phyloP scores from a whole-genome alignment of 306 rosid species.

The Castanea crenata region DNA sequence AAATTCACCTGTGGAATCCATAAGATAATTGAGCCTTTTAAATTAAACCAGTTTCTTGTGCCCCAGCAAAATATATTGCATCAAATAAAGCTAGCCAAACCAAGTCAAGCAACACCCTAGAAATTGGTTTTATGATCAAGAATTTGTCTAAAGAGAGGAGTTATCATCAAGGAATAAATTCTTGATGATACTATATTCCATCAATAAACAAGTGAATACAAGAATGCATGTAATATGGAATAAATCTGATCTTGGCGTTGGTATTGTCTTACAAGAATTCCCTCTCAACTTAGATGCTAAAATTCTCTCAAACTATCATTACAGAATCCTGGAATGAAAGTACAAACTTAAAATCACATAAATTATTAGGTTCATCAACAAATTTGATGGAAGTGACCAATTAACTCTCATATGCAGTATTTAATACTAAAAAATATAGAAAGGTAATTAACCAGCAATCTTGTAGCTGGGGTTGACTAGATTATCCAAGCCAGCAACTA shows the following conservation, averaged over 20 bases:
- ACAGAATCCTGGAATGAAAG: neutral
- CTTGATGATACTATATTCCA: neutral
- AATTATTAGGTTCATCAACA: constrained; percentile 7
- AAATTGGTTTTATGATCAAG: neutral
- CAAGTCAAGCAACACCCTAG: too few relatives aligned
- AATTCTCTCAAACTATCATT: neutral
- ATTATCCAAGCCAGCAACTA: constrained; percentile 84
- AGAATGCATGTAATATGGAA: neutral
- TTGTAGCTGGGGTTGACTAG: constrained; percentile 86
- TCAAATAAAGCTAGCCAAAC: too few relatives aligned
- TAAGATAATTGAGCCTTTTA: too few relatives aligned
- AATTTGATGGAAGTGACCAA: constrained; percentile 16
- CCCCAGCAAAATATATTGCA: too few relatives aligned
- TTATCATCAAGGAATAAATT: neutral
- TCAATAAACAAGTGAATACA: neutral
- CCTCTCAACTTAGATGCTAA: neutral
- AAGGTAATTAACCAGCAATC: constrained; percentile 72
- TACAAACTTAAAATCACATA: neutral
- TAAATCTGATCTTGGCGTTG: neutral
- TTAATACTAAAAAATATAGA: constrained; percentile 15
- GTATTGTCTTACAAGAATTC: neutral
- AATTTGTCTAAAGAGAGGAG: neutral
- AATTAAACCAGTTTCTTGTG: too few relatives aligned
- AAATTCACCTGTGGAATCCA: too few relatives aligned
- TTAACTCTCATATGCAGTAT: constrained; percentile 4